Base-by-base conservation (phyloP, 23 red algal species). In the Gracilariopsis chorda region DNA sequence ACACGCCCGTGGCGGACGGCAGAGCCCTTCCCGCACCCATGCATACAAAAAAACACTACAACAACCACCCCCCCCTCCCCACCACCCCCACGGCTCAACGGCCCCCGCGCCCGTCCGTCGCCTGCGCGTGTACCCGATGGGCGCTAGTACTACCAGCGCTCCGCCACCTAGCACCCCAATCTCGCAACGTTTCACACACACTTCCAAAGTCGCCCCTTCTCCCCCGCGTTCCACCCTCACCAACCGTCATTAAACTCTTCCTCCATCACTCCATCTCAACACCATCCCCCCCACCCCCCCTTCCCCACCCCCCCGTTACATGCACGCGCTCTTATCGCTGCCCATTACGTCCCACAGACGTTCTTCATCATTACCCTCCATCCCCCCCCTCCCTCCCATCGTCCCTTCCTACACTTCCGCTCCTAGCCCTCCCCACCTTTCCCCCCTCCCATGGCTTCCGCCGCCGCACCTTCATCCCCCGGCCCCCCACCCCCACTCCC, bases 141-240 rank as follows among this genome's bases (percentile, higher is more conserved):
- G 39, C n/a, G 6, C 4, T 4, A 19, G 55, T 6, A 4, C 16
- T 27, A 25, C 16, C 34, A 42, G 5, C 7, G 32, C 63, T 32
- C 63, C 67, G 67, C 67, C 67, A 73, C 67, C 67, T 73, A 73
- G 67, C 67, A 73, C n/a, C n/a, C n/a, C 67, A 73, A 73, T 73
- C 67, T 73, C 67, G 67, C 67, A 73, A 73, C 67, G 67, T 73
- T 73, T 45, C 67, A 37, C 67, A 16, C 16, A 19, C n/a, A 19
- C 14, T 30, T 62, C 57, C 17, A 20, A 10, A 17, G 0, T 37
- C 63, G 42, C 63, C 35, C 63, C 32, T 19, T 37, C 3, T 19
- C 21, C 35, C 34, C 7, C 7, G 12, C 34, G n/a, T 60, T 60
- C 1, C 62, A 1, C 21, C 6, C 62, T n/a, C n/a, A n/a, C n/a